Conservation (phyloP, 805 yeast species). For the Metschnikowia santaceciliae region DNA sequence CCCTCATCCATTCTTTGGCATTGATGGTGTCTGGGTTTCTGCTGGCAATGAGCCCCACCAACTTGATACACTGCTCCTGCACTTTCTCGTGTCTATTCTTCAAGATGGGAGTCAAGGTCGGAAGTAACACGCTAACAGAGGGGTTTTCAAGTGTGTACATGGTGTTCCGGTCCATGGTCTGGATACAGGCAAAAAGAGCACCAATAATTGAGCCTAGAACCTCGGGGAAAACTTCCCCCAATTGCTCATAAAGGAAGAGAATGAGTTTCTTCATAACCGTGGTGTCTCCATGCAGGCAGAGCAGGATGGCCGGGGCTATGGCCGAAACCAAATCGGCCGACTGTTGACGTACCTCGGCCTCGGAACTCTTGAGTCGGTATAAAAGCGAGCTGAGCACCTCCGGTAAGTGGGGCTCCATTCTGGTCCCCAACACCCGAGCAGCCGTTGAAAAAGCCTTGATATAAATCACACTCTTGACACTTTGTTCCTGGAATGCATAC, state of each 20-base stretch:
- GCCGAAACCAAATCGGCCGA: constrained; percentile 73
- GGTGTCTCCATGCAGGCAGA: constrained; percentile 53
- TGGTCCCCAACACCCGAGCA: constrained; percentile 53
- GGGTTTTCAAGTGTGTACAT: constrained; percentile 57
- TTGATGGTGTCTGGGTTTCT: constrained; percentile 77
- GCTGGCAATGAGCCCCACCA: constrained; percentile 80
- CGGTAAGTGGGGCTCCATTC: constrained; percentile 69
- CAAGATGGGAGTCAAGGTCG: constrained; percentile 87
- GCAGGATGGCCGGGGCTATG: constrained; percentile 61
- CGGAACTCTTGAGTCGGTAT: constrained; percentile 67
- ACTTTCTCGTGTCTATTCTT: constrained; percentile 88
- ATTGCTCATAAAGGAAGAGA: constrained; percentile 76
- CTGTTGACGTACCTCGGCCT: constrained; percentile 72
- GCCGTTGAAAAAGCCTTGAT: constrained; percentile 63
- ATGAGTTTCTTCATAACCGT: constrained; percentile 64
- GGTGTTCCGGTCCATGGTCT: constrained; percentile 52
- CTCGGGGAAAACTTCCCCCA: constrained; percentile 94
- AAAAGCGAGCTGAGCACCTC: constrained; percentile 69
- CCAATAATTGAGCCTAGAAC: constrained; percentile 81
- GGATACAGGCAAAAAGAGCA: constrained; percentile 63
- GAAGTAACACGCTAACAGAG: constrained; percentile 74
- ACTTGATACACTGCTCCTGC: constrained; percentile 72
- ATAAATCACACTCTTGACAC: constrained; percentile 48
- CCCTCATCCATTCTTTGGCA: constrained; percentile 96
- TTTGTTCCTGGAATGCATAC: constrained; percentile 78